Conservation (phyloP, 306 rosid genomes). For the Nissolia schottii region DNA sequence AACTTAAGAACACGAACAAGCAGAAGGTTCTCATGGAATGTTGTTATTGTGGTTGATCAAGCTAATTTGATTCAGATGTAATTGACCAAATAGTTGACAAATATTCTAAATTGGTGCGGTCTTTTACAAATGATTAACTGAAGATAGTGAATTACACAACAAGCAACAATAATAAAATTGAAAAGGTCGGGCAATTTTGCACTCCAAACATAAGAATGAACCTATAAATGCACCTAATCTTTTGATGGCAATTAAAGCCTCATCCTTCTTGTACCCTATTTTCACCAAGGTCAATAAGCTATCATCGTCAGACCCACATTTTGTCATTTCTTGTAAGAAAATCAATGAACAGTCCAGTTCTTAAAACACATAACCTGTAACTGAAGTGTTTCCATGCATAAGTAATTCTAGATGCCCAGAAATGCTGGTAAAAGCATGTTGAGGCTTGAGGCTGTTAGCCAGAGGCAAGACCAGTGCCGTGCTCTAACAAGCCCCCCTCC, state of each 20-base stretch:
- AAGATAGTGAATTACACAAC: background rate
- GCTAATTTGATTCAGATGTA: background rate
- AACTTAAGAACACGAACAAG: background rate
- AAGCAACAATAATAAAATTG: background rate
- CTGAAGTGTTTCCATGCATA: background rate
- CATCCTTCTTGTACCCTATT: constrained; percentile 67
- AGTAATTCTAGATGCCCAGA: background rate
- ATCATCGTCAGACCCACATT: constrained; percentile 35
- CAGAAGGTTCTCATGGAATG: background rate
- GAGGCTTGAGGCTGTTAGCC: constrained; percentile 1
- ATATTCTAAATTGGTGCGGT: constrained; percentile 3
- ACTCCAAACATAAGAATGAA: background rate
- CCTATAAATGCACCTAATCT: constrained; percentile 68
- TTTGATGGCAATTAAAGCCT: constrained; percentile 68
- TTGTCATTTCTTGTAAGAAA: constrained; percentile 48
- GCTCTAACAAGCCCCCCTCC: too few relatives aligned
- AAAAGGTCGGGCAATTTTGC: background rate
- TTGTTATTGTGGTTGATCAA: background rate
- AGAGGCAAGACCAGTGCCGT: too few relatives aligned
- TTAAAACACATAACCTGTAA: background rate
- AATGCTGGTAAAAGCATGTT: background rate
- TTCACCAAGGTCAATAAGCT: constrained; percentile 42
- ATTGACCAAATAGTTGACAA: background rate
- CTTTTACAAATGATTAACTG: background rate
- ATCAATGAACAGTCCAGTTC: constrained; percentile 6